Conservation (phyloP, 2,329 filamentous ascomycete species). For the Botrytis deweyae region DNA sequence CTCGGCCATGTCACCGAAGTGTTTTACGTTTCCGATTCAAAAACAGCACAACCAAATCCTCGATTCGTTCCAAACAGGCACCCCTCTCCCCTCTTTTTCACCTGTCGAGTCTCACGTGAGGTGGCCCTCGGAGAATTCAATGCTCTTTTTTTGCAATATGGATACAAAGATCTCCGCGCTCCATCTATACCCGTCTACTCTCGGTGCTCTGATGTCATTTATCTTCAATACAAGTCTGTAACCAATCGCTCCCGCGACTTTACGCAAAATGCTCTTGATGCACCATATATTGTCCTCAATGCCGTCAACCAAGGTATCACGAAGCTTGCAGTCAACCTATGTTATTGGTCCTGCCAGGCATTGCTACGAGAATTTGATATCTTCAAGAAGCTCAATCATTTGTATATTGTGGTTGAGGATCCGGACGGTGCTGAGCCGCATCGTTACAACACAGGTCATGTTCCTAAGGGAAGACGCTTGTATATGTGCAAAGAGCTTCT, state of each 20-base stretch:
- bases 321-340: not conserved
- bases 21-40: not conserved
- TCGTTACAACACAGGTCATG: not conserved
- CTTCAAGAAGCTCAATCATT: not conserved
- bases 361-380: not conserved
- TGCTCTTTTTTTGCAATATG: not conserved
- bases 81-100: not conserved
- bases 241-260: not conserved
- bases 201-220: not conserved
- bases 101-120: conserved; percentile 1
- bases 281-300: not conserved
- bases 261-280: not conserved
- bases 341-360: not conserved
- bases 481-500: not conserved
- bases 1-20: not conserved
- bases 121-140: conserved; percentile 28
- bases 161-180: not conserved
- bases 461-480: not conserved
- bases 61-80: not conserved
- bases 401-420: not conserved
- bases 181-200: not conserved
- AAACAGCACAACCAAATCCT: not conserved
- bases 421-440: not conserved
- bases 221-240: not conserved
- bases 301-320: not conserved